Percentiles rank a stretch among this genome's conserved stretches.
These are phyloP conservation scores for Phytophthora sansomeana DNA, from an alignment of 352 stramenopile species.

Conservation along the genomic window DNA sequence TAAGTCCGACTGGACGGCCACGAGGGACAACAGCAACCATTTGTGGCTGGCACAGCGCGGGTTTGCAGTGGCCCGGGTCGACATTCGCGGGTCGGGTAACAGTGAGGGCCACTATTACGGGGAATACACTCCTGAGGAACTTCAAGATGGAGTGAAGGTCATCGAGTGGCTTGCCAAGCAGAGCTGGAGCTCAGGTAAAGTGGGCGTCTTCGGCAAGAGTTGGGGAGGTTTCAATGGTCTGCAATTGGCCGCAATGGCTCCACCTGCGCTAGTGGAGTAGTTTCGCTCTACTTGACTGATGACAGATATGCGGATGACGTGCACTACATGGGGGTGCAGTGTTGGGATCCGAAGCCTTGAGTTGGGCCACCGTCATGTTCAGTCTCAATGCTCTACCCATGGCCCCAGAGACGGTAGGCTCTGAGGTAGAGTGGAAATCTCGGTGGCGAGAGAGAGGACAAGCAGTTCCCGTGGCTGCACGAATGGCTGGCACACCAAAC, in stretches of 20 bases:
- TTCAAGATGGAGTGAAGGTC: conserved; percentile 53
- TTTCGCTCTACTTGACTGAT: conserved; percentile 66
- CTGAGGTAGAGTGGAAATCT: conserved; percentile 37
- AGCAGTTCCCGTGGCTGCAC: conserved; percentile 55
- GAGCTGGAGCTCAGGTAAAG: conserved; percentile 49
- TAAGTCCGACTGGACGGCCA: conserved; percentile 57
- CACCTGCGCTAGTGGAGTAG: conserved; percentile 48
- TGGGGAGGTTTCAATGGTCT: conserved; percentile 64
- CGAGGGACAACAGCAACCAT: conserved; percentile 53
- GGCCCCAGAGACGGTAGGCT: conserved; percentile 43
- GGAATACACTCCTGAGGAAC: conserved; percentile 56
- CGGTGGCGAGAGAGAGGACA: conserved; percentile 43
- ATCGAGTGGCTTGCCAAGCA: conserved; percentile 57
- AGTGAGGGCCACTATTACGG: conserved; percentile 50
- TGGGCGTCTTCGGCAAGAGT: conserved; percentile 62
- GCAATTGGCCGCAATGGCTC: conserved; percentile 51
- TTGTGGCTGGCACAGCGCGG: conserved; percentile 55
- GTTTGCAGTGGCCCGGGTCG: conserved; percentile 55
- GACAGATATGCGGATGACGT: conserved; percentile 63
- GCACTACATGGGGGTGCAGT: conserved; percentile 58
- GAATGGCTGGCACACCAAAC: conserved; percentile 57
- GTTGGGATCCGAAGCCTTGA: conserved; percentile 57
- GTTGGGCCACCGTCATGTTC: conserved; percentile 63
- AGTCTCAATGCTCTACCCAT: conserved; percentile 52
- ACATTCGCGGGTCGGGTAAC: conserved; percentile 58